A percentile compares a stretch with the other conserved stretches of the same genome.
Evolutionary conservation across 2,329 filamentous ascomycete species (phyloP).

Genomic region (Microcyclosporella mali): DNA sequence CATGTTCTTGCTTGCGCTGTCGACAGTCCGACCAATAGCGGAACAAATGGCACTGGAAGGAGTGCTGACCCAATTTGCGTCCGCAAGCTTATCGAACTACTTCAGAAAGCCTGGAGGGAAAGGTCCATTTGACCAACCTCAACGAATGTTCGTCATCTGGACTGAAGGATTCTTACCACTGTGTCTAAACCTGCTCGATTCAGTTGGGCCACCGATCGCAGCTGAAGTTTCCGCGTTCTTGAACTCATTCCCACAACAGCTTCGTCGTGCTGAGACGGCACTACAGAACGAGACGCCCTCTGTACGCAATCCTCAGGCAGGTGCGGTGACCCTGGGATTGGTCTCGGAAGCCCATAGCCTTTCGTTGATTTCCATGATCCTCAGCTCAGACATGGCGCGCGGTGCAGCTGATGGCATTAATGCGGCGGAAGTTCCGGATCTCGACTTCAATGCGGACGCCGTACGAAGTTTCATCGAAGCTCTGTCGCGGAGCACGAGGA

Average conservation of each 20-base stretch:
- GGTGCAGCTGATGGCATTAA: slow-evolving; percentile 58
- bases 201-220: slow-evolving; percentile 73
- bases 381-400: slow-evolving; percentile 58
- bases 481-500: slow-evolving; percentile 57
- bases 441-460: slow-evolving; percentile 67
- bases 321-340: slow-evolving; percentile 64
- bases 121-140: slow-evolving; percentile 70
- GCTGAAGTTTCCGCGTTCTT: slow-evolving; percentile 81
- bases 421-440: slow-evolving; percentile 57
- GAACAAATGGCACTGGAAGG: slow-evolving; percentile 87
- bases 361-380: slow-evolving; percentile 65
- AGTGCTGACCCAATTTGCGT: slow-evolving; percentile 69
- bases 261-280: slow-evolving; percentile 64
- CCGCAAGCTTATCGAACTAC: slow-evolving; percentile 70
- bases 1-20: slow-evolving; percentile 81
- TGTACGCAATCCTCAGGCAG: slow-evolving; percentile 39
- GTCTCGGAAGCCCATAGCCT: slow-evolving; percentile 75
- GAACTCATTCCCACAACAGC: slow-evolving; percentile 77
- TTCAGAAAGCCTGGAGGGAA: slow-evolving; percentile 63
- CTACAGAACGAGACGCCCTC: slow-evolving; percentile 55
- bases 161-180: slow-evolving; percentile 79
- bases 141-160: slow-evolving; percentile 84
- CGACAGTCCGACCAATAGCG: slow-evolving; percentile 70
- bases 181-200: slow-evolving; percentile 77
- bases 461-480: slow-evolving; percentile 80